Evolutionary conservation across 1,284 basidiomycete genomes (phyloP).

Genomic region (Pseudozyma sp.): DNA sequence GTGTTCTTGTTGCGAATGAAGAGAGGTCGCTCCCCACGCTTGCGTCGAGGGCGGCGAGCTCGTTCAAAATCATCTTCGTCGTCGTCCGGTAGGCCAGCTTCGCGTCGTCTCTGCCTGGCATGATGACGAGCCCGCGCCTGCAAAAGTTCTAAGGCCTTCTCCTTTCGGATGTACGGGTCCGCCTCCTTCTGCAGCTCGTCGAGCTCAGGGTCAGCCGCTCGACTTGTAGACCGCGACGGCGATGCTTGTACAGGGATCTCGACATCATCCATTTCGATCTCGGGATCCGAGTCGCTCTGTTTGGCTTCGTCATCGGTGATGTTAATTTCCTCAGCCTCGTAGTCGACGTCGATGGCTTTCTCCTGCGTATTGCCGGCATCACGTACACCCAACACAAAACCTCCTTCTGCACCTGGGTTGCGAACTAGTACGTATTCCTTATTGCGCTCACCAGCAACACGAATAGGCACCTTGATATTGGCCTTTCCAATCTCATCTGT

Average conservation of each 20-base stretch:
- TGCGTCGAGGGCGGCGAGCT: slow-evolving; percentile 18
- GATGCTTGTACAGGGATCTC: slow-evolving; percentile 43
- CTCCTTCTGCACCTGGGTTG: slow-evolving; percentile 83
- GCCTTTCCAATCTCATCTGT: slow-evolving; percentile 92
- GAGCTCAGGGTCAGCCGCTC: slow-evolving; percentile 47
- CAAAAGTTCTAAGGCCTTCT: slow-evolving; percentile 54
- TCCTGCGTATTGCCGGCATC: slow-evolving; percentile 79
- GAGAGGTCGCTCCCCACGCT: slow-evolving; percentile 35
- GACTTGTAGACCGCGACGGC: slow-evolving; percentile 10
- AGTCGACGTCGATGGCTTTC: slow-evolving; percentile 83
- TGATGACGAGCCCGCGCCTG: slow-evolving; percentile 55
- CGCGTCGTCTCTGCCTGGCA: slow-evolving; percentile 50
- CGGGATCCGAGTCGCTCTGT: slow-evolving; percentile 36
- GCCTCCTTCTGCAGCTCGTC: slow-evolving; percentile 43
- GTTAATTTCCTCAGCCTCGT: slow-evolving; percentile 47
- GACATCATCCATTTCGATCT: slow-evolving; percentile 64
- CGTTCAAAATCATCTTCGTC: slow-evolving; percentile 27
- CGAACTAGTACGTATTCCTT: slow-evolving; percentile 92
- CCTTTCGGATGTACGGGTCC: slow-evolving; percentile 52
- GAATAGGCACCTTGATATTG: slow-evolving; percentile 84
- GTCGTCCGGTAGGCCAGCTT: slow-evolving; percentile 50
- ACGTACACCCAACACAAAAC: slow-evolving; percentile 91
- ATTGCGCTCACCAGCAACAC: slow-evolving; percentile 94
- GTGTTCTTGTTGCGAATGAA: slow-evolving; percentile 29
- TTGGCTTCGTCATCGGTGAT: slow-evolving; percentile 46